These are phyloP conservation scores for Penicillium sumatraense DNA, from an alignment of 2,329 filamentous ascomycete genomes.

Conservation along the genomic window DNA sequence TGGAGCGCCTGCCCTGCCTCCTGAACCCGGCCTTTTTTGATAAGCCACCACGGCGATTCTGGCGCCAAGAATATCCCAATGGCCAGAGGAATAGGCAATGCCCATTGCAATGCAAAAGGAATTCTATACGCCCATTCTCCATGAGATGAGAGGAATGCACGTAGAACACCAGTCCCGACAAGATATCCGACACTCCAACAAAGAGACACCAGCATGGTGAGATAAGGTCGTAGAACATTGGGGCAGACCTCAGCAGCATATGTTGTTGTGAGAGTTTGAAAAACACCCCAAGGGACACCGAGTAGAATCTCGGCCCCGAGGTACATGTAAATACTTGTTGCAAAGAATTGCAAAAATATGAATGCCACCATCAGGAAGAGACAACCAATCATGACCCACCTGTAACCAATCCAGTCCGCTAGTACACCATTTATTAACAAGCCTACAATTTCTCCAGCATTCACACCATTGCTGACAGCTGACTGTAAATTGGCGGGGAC, in stretches of 20 bases:
- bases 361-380: slow-evolving; percentile 47
- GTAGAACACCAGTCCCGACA: slow-evolving; percentile 24
- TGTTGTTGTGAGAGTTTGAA: slow-evolving; percentile 22
- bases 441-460: slow-evolving; percentile 31
- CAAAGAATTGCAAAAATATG: slow-evolving; percentile 56
- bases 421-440: slow-evolving; percentile 29
- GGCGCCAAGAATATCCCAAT: slow-evolving; percentile 22
- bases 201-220: slow-evolving; percentile 39
- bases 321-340: slow-evolving; percentile 48
- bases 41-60: slow-evolving; percentile 24
- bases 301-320: slow-evolving; percentile 53
- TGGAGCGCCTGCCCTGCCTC: slow-evolving; percentile 12
- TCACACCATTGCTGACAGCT: slow-evolving; percentile 31
- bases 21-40: slow-evolving; percentile 15
- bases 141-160: slow-evolving; percentile 28
- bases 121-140: slow-evolving; percentile 42
- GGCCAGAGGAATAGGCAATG: slow-evolving; percentile 17
- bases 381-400: slow-evolving; percentile 48
- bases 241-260: slow-evolving; percentile 25
- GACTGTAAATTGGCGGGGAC: slow-evolving; percentile 33
- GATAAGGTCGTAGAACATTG: slow-evolving; percentile 25
- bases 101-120: slow-evolving; percentile 31
- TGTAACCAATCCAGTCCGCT: slow-evolving; percentile 43
- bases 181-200: slow-evolving; percentile 36
- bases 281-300: slow-evolving; percentile 40